Conservation (phyloP, 441 rosid species). For the Gossypium lobatum region DNA sequence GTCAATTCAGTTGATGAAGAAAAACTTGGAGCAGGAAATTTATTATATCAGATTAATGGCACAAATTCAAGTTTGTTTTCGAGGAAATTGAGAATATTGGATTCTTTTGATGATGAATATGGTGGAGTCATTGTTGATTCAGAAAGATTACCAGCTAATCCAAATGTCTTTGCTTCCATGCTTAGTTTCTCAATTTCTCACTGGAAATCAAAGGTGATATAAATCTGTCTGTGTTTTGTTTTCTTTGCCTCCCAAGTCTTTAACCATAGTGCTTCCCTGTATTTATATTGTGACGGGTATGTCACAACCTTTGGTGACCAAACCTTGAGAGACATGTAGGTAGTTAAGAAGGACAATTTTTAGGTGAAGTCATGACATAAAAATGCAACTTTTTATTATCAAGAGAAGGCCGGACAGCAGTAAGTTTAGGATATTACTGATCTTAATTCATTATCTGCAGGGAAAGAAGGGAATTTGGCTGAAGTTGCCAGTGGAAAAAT, state of each 20-base stretch:
- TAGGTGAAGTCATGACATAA: too few relatives aligned
- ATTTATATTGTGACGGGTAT: too few relatives aligned
- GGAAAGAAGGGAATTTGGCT: constrained; percentile 93
- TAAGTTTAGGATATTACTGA: not conserved
- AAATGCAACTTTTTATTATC: too few relatives aligned
- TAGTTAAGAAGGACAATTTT: too few relatives aligned
- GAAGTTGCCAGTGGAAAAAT: constrained; percentile 61
- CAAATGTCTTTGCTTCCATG: constrained; percentile 38
- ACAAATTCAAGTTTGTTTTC: constrained; percentile 28
- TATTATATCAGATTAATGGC: constrained; percentile 34
- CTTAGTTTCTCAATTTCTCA: constrained; percentile 60
- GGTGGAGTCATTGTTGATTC: constrained; percentile 81
- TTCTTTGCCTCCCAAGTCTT: not conserved
- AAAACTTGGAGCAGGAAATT: constrained; percentile 26
- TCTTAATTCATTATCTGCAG: constrained; percentile 28
- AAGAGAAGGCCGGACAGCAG: not conserved
- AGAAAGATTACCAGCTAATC: constrained; percentile 45
- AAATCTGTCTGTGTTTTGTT: not conserved
- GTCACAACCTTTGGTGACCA: too few relatives aligned
- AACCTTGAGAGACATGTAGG: too few relatives aligned
- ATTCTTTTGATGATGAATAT: constrained; percentile 69
- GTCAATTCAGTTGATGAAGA: constrained; percentile 27
- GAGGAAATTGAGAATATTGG: constrained; percentile 38
- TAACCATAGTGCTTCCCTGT: too few relatives aligned
- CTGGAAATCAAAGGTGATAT: constrained; percentile 61